These are phyloP conservation scores for Nitzschia sp. DNA, from an alignment of 108 stramenopile genomes.

Conservation along the genomic window DNA sequence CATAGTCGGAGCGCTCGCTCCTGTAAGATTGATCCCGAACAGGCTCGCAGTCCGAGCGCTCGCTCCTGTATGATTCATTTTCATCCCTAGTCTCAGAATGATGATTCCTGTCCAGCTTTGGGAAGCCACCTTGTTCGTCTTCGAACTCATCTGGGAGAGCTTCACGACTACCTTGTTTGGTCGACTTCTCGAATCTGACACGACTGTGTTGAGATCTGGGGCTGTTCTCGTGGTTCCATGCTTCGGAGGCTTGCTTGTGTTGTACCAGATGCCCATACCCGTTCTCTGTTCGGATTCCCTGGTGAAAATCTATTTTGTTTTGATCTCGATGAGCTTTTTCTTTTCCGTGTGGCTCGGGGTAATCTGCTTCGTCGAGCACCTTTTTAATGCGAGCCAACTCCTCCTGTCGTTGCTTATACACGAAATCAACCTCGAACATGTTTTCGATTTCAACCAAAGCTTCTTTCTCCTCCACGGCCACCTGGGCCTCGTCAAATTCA, in stretches of 20 bases:
- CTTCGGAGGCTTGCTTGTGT: too few species aligned
- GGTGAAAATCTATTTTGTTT: too few species aligned
- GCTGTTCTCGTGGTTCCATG: not conserved
- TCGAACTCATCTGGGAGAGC: not conserved
- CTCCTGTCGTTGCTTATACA: not conserved
- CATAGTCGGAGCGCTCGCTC: not conserved
- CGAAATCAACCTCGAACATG: conserved; percentile 11
- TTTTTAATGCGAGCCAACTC: not conserved
- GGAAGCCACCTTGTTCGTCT: not conserved
- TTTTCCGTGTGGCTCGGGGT: too few species aligned
- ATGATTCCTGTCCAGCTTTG: too few species aligned
- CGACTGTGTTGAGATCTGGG: not conserved
- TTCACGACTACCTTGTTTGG: not conserved
- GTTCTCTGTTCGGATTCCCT: not conserved
- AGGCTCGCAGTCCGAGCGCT: not conserved
- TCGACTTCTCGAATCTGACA: not conserved
- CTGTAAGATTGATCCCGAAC: not conserved
- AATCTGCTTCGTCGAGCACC: too few species aligned
- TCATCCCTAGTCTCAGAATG: too few species aligned
- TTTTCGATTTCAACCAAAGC: conserved; percentile 5
- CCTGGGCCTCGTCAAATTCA: not conserved
- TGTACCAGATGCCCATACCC: too few species aligned
- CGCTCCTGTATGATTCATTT: not conserved
- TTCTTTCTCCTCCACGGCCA: not conserved
- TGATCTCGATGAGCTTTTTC: too few species aligned